These are phyloP conservation scores for Pseudopyrenochaeta lycopersici DNA, from an alignment of 2,329 filamentous ascomycete species.

Conservation along the genomic window DNA sequence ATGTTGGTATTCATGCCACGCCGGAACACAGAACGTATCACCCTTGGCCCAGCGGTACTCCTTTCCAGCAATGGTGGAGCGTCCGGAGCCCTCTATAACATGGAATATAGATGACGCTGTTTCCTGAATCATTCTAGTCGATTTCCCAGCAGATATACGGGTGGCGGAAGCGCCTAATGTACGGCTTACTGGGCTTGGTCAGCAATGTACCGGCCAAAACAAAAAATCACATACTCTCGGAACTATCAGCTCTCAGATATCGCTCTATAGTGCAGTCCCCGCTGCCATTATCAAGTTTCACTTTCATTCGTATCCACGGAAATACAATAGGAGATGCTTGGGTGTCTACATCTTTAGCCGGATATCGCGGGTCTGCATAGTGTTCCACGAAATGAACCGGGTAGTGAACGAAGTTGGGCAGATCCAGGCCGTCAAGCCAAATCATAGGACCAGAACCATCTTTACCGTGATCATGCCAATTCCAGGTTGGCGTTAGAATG, in stretches of 20 bases:
- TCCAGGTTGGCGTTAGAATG: conserved; percentile 66
- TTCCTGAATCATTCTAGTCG: conserved; percentile 55
- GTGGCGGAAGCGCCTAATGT: conserved; percentile 60
- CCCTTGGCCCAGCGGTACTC: conserved; percentile 57
- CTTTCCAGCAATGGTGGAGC: conserved; percentile 51
- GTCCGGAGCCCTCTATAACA: conserved; percentile 59
- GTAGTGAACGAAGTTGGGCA: conserved; percentile 61
- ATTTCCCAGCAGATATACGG: conserved; percentile 50
- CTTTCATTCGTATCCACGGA: conserved; percentile 59
- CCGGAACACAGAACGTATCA: conserved; percentile 65
- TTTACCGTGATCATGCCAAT: conserved; percentile 67
- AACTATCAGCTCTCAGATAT: conserved; percentile 49
- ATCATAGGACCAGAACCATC: conserved; percentile 64
- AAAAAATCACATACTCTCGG: conserved; percentile 36
- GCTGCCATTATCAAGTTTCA: conserved; percentile 45
- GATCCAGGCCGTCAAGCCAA: conserved; percentile 66
- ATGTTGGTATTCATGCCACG: conserved; percentile 62
- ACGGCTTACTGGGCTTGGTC: conserved; percentile 51
- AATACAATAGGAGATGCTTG: conserved; percentile 57
- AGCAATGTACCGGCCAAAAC: neutral
- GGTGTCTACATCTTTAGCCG: conserved; percentile 56
- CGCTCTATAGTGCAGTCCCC: conserved; percentile 40
- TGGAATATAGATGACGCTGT: conserved; percentile 65
- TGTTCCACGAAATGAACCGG: conserved; percentile 65
- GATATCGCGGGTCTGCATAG: conserved; percentile 59